These are phyloP conservation scores for Metschnikowia lochheadii DNA, from an alignment of 805 yeast species.

Conservation along the genomic window DNA sequence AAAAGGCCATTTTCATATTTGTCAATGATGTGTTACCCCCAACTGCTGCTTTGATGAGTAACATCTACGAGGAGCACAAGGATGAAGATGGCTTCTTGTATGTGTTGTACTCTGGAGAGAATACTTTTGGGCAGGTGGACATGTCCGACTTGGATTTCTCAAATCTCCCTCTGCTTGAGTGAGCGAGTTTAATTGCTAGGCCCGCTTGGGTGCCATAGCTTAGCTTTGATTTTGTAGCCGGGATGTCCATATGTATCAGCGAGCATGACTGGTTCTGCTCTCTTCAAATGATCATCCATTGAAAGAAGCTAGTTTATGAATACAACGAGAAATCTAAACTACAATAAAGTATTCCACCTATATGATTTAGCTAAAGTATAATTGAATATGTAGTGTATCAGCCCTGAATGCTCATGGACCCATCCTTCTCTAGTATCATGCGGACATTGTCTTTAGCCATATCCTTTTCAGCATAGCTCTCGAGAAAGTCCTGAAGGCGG, in stretches of 20 bases:
- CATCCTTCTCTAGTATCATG: conserved; percentile 14
- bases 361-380: no score
- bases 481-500: conserved; percentile 7
- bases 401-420: conserved; percentile 4
- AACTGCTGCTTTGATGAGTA: conserved; percentile 93
- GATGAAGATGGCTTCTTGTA: conserved; percentile 97
- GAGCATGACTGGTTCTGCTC: conserved; percentile 3
- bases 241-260: neutral
- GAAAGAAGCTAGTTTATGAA: no score
- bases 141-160: conserved; percentile 19
- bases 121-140: conserved; percentile 74
- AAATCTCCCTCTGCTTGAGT: conserved; percentile 5
- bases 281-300: neutral
- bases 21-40: conserved; percentile 97
- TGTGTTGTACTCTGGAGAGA: conserved; percentile 94
- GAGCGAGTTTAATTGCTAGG: neutral
- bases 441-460: conserved; percentile 7
- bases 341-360: no score
- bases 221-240: neutral
- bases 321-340: no score
- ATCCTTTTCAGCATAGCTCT: conserved; percentile 5
- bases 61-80: conserved; percentile 93
- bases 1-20: conserved; percentile 95
- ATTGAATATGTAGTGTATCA: neutral
- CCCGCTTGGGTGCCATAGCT: neutral